Base-by-base conservation (phyloP, 345 rosid genomes). In the Microcos paniculata region DNA sequence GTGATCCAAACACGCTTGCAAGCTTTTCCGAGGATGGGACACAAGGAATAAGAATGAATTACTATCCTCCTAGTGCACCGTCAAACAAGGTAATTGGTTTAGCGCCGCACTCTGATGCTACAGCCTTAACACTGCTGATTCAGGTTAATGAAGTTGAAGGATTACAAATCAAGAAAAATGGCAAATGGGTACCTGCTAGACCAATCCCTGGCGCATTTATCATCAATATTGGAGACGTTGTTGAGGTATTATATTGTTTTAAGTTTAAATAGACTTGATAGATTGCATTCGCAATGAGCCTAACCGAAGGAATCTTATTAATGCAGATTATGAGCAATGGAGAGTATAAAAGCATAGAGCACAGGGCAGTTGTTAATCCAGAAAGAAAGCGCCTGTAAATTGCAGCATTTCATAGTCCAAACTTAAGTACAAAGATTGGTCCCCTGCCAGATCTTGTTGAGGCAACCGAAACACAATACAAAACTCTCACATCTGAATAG, bases 191-290 rank as follows among this genome's bases (percentile, higher is more conserved):
- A 46, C 70, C 86, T 0, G 58, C 83, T 16, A 83, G 62, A 55
- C 80, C 85, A 4, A 71, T 79, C 42, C 85, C 85, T 18, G 57
- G 74, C 35, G 81, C 85, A 8, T 81, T 83, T 14, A 42, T 81
- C 42, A 71, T 83, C 83, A 83, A 85, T 66, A 55, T 87, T 69
- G 90, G 90, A 0, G 90, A 87, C 81, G 73, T 80, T 46, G 26
- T 87, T 35, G 87, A 85, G 90, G 89, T 87, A 80, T 79, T 13
- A 35, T 6, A n/a, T 6, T 69, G 23, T n/a, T n/a, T n/a, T n/a
- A 18, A 70, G 33, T 21, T 21, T 14, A 28, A 38, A 48, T 48
- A 48, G 14, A 66, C 21, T 43, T 24, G 35, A 21, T 2, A 6
- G 59, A 16, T 69, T 69, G 16, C 6, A 18, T 30, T 18, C 4